These are phyloP conservation scores for Cicer judaicum DNA, from an alignment of 306 rosid species.

Conservation along the genomic window DNA sequence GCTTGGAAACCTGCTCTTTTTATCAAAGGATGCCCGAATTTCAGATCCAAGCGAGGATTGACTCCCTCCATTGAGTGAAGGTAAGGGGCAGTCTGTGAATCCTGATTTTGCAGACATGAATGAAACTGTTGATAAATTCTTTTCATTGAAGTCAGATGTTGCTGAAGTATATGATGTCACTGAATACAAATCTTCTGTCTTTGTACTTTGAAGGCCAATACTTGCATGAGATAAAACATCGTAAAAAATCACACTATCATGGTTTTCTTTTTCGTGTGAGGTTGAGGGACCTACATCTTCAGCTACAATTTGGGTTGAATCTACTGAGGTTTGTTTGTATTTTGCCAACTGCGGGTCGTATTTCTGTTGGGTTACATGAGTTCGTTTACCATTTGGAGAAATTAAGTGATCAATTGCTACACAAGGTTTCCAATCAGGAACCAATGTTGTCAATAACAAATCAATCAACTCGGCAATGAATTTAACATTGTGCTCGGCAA, in stretches of 20 bases:
- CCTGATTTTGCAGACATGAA: conserved; percentile 45
- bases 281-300: conserved; percentile 18
- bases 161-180: conserved; percentile 46
- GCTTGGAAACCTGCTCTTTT: conserved; percentile 11
- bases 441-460: conserved; percentile 15
- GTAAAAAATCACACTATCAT: conserved; percentile 2
- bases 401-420: conserved; percentile 30
- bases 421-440: conserved; percentile 35
- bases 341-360: background rate
- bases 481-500: conserved; percentile 6
- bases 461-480: conserved; percentile 32
- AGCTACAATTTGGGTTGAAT: background rate
- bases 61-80: conserved; percentile 17
- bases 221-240: conserved; percentile 38
- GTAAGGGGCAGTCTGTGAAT: conserved; percentile 38
- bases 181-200: conserved; percentile 38
- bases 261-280: conserved; percentile 22
- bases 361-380: conserved; percentile 1
- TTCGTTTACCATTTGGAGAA: conserved; percentile 25
- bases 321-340: background rate
- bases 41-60: conserved; percentile 40
- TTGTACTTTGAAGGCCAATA: conserved; percentile 27
- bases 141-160: conserved; percentile 33
- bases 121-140: conserved; percentile 40
- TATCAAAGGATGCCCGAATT: background rate